Base-by-base conservation (phyloP, 2,329 filamentous ascomycete species). In the Cercospora janseana region DNA sequence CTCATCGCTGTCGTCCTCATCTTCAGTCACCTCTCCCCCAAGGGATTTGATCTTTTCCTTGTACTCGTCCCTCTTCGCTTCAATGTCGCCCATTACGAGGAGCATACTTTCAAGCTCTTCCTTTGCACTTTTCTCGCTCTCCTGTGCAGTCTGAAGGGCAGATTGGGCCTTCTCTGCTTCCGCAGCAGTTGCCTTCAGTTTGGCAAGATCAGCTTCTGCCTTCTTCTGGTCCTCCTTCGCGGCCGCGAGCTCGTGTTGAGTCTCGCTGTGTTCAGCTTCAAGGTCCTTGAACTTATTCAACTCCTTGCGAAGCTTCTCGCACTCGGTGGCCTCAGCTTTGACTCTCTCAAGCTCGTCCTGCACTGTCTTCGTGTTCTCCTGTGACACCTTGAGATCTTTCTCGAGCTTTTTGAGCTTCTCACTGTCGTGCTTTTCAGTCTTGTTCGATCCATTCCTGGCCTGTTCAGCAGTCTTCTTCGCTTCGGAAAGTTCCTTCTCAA, bases 71-170 rank as follows among this genome's bases (percentile, higher is more conserved):
- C 59, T 45, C 55, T 75, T 75, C 46, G 73, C 69, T 60, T 77
- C 72, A 26, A 78, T 65, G 52, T 77, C 74, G 4, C 71, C 69
- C 24, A 75, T 68, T 4, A 75, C 65, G 40, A 77, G 72, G 46
- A 79, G 44, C 65, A 54, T 59, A 28, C 50, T 59, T 31, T 61
- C 58, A 23, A 61, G 35, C 37, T 60, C 57, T 18, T 62, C 59
- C 44, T 58, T 59, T 4, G 53, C 51, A n/a, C 23, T 32, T 32
- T 47, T 54, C 34, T 59, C 51, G 8, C 29, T 42, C 23, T 53
- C 41, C 16, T 54, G 49, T 3, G 46, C 55, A 18, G 41, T 49
- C 20, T 50, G 31, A 12, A 63, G 27, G 34, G 51, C 55, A 24
- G 49, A 51, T 29, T 60, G 56, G 6, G 54, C 40, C 31, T 59